phyloP scores from a whole-genome alignment of 495 filamentous ascomycete genomes.

The Neurospora africana region DNA sequence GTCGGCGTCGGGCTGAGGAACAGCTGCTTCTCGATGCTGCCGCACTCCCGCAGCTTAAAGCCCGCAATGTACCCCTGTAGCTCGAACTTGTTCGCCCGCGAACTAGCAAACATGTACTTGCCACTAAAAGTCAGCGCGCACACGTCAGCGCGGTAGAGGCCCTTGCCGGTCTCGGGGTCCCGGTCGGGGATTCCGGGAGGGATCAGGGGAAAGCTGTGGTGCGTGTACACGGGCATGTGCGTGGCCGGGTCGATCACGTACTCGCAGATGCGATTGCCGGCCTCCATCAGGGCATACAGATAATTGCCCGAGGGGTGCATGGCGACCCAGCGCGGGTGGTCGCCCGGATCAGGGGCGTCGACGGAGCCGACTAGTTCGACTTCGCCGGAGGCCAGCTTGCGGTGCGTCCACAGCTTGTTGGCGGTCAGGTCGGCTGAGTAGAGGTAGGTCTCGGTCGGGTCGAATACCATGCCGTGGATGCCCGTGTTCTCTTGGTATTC shows the following conservation, averaged over 20 bases:
- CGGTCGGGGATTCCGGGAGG: constrained; percentile 50
- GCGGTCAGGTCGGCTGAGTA: constrained; percentile 77
- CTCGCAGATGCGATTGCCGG: constrained; percentile 66
- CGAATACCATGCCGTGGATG: constrained; percentile 85
- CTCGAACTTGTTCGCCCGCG: constrained; percentile 59
- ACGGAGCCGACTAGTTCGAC: constrained; percentile 57
- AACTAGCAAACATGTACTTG: constrained; percentile 69
- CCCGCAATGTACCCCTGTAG: constrained; percentile 72
- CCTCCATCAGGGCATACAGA: constrained; percentile 78
- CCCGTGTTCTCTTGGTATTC: constrained; percentile 61
- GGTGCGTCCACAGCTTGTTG: constrained; percentile 81
- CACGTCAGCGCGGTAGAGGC: constrained; percentile 69
- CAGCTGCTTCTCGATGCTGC: constrained; percentile 64
- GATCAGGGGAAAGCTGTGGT: constrained; percentile 64
- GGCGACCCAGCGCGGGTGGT: constrained; percentile 79
- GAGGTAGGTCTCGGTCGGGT: constrained; percentile 70
- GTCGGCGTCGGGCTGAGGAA: constrained; percentile 75
- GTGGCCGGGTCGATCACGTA: constrained; percentile 69
- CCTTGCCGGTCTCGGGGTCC: constrained; percentile 30
- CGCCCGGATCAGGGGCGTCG: constrained; percentile 55
- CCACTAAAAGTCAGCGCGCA: constrained; percentile 55
- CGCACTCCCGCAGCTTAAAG: constrained; percentile 58
- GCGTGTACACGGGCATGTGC: constrained; percentile 72
- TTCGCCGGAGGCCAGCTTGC: constrained; percentile 53
- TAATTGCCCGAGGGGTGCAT: constrained; percentile 66